Conservation (phyloP, 768 basidiomycete species). For the Pulveroboletus sp. region DNA sequence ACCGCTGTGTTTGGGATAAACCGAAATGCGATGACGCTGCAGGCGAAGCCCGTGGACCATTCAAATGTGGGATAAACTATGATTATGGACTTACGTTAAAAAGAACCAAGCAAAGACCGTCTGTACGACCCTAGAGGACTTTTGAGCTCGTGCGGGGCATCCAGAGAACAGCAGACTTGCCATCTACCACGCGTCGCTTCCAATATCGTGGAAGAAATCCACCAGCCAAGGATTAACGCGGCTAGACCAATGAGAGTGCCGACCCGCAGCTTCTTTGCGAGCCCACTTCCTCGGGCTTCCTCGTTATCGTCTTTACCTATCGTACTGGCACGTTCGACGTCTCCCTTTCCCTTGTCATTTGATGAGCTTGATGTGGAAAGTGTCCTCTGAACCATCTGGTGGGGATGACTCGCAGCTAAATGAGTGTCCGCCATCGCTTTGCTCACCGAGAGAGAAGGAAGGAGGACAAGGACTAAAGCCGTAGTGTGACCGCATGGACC, state of each 20-base stretch:
- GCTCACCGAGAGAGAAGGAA: not conserved
- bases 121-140: constrained; percentile 61
- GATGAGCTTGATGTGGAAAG: constrained; percentile 11
- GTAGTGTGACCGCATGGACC: not conserved
- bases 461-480: not conserved
- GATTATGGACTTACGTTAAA: constrained; percentile 46
- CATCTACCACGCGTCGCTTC: constrained; percentile 70
- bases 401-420: not conserved
- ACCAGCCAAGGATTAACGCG: constrained; percentile 73
- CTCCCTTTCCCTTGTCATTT: constrained; percentile 14
- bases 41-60: not conserved
- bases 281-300: not conserved
- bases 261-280: constrained; percentile 33
- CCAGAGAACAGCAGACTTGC: constrained; percentile 32
- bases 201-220: constrained; percentile 73
- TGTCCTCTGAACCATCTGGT: constrained; percentile 19
- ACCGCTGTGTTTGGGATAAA: constrained; percentile 72
- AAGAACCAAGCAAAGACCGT: constrained; percentile 83
- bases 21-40: constrained; percentile 75
- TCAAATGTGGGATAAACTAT: not conserved
- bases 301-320: constrained; percentile 8
- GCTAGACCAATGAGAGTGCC: constrained; percentile 50
- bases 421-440: constrained; percentile 17
- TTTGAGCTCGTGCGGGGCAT: not conserved
- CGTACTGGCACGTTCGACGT: constrained; percentile 12